phyloP scores from a whole-genome alignment of 1,284 basidiomycete species.

The Malassezia sp. region DNA sequence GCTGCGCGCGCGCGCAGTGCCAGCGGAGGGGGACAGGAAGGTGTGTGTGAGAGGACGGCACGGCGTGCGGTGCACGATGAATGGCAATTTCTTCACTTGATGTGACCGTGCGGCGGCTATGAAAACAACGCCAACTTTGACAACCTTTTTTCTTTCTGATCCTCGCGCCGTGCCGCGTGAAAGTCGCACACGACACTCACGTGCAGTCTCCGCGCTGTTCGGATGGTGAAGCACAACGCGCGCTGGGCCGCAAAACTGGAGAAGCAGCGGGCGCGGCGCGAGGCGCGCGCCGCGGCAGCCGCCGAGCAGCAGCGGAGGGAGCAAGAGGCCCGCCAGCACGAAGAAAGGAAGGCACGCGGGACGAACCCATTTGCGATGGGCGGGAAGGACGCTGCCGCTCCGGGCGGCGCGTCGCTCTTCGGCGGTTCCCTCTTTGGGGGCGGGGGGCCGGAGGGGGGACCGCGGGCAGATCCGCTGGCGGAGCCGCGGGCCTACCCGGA shows the following conservation, averaged over 20 bases:
- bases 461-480: constrained; percentile 8
- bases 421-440: constrained; percentile 28
- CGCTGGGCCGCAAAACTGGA: constrained; percentile 45
- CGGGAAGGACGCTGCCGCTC: constrained; percentile 3
- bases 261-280: constrained; percentile 22
- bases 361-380: constrained; percentile 16
- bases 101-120: constrained; percentile 20
- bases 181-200: constrained; percentile 3
- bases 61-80: constrained; percentile 27
- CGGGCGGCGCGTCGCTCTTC: constrained; percentile 22
- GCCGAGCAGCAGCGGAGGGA: constrained; percentile 22
- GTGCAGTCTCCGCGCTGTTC: constrained; percentile 36
- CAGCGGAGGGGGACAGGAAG: constrained; percentile 31
- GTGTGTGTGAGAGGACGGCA: constrained; percentile 20
- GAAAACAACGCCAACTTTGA: constrained; percentile 44
- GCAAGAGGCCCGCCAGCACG: constrained; percentile 9
- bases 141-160: constrained; percentile 21
- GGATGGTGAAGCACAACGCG: constrained; percentile 36
- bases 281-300: constrained; percentile 16
- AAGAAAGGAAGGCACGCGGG: background rate
- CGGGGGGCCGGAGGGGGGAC: too few species aligned
- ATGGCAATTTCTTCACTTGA: constrained; percentile 47
- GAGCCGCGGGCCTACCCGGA: constrained; percentile 2
- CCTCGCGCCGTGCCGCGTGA: background rate
- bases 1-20: constrained; percentile 33